Percentiles rank a stretch among this genome's conserved stretches.
Conservation (phyloP, 1,284 basidiomycete genomes). For the Ceratobasidium papillatum region DNA sequence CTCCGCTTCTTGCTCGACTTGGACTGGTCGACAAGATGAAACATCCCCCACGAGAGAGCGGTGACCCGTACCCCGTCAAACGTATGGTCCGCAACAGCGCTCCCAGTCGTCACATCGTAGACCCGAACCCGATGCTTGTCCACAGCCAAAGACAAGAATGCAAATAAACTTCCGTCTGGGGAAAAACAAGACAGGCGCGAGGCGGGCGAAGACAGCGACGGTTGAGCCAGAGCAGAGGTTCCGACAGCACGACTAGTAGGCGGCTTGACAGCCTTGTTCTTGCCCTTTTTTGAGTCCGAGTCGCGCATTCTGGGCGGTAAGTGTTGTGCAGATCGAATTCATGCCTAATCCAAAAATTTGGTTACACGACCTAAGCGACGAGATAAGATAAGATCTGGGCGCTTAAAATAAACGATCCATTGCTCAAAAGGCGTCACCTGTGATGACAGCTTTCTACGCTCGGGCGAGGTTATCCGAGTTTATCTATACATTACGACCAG, state of each 20-base stretch:
- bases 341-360: constrained; percentile 39
- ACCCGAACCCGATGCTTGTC: constrained; percentile 78
- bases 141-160: constrained; percentile 70
- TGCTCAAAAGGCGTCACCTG: too few relatives aligned
- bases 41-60: constrained; percentile 62
- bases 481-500: too few relatives aligned
- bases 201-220: constrained; percentile 61
- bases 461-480: too few relatives aligned
- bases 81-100: constrained; percentile 66
- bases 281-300: constrained; percentile 45
- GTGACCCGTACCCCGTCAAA: constrained; percentile 66
- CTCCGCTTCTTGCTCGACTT: constrained; percentile 46
- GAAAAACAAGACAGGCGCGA: constrained; percentile 69
- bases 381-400: constrained; percentile 1
- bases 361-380: constrained; percentile 5
- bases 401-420: not conserved
- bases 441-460: too few relatives aligned
- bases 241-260: constrained; percentile 60
- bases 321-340: constrained; percentile 40
- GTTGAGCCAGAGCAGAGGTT: constrained; percentile 68
- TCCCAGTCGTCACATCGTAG: constrained; percentile 65
- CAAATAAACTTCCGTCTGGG: constrained; percentile 66
- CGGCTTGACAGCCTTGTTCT: constrained; percentile 44
- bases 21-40: constrained; percentile 51
- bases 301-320: constrained; percentile 32